Conservation (phyloP, 2,329 filamentous ascomycete species). For the Sporothrix euskadiensis region DNA sequence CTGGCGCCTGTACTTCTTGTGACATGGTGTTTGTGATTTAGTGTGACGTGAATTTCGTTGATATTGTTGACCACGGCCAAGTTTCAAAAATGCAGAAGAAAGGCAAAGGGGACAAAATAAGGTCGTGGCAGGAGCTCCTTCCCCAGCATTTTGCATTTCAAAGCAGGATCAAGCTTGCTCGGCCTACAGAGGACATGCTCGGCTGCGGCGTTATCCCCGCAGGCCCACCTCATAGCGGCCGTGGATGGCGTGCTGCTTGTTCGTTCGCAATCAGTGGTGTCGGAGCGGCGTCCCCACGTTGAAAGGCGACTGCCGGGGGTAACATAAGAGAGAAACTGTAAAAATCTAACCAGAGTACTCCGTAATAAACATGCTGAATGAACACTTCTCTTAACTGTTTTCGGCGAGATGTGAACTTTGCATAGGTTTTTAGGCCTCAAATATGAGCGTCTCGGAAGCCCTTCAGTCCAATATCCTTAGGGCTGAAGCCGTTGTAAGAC, state of each 20-base stretch:
- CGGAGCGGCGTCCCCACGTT: not conserved
- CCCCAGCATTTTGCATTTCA: slow-evolving; percentile 19
- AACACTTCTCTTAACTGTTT: not conserved
- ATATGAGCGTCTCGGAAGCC: not conserved
- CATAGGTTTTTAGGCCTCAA: not conserved
- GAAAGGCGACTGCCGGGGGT: not conserved
- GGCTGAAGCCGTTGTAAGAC: not conserved
- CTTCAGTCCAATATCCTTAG: not conserved
- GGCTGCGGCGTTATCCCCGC: slow-evolving; percentile 12
- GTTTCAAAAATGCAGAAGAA: not conserved
- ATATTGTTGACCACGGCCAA: not conserved
- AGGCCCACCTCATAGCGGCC: slow-evolving; percentile 17
- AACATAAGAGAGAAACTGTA: not conserved
- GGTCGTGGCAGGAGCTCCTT: not conserved
- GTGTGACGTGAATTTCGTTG: not conserved
- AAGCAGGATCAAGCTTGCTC: slow-evolving; percentile 19
- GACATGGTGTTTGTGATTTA: slow-evolving; percentile 11
- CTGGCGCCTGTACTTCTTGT: not conserved
- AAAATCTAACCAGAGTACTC: too few relatives aligned
- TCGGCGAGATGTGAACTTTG: not conserved
- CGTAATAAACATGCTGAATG: too few relatives aligned
- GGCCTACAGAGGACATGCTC: not conserved
- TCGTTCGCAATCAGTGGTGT: not conserved
- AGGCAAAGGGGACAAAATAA: too few relatives aligned
- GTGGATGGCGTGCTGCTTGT: slow-evolving; percentile 26